These are phyloP conservation scores for Henckelia pumila DNA, from an alignment of 257 asterid genomes.

Conservation along the genomic window DNA sequence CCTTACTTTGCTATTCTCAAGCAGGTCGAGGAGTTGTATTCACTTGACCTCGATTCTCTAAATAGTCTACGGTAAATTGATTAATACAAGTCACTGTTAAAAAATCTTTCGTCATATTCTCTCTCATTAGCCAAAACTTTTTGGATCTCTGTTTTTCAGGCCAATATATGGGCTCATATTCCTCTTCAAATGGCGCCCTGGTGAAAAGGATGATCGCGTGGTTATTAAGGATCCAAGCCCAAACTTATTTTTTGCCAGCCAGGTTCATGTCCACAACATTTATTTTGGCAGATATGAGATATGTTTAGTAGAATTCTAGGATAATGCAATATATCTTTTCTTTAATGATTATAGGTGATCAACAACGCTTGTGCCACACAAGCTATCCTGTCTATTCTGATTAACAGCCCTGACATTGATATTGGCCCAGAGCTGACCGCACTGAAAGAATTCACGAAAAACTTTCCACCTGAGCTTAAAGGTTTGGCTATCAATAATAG, in stretches of 20 bases:
- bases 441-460: constrained; percentile 78
- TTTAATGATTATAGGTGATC: constrained; percentile 57
- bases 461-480: constrained; percentile 90
- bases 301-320: constrained; percentile 1
- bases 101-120: not conserved
- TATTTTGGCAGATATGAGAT: constrained; percentile 15
- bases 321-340: constrained; percentile 10
- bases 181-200: constrained; percentile 99
- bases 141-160: constrained; percentile 39
- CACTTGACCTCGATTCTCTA: constrained; percentile 88
- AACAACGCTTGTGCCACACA: constrained; percentile 99
- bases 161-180: constrained; percentile 90
- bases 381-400: constrained; percentile 84
- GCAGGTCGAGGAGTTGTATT: constrained; percentile 98
- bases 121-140: not conserved
- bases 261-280: constrained; percentile 43
- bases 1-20: constrained; percentile 28
- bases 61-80: constrained; percentile 64
- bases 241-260: constrained; percentile 91
- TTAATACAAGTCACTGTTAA: constrained; percentile 5
- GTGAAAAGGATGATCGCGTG: constrained; percentile 88
- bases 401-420: constrained; percentile 85
- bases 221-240: constrained; percentile 91
- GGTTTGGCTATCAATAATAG: constrained; percentile 94
- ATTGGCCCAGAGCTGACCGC: constrained; percentile 84